Evolutionary conservation across 192 early-diverging fungal species (phyloP).

Genomic region (Linnemannia schmuckeri): DNA sequence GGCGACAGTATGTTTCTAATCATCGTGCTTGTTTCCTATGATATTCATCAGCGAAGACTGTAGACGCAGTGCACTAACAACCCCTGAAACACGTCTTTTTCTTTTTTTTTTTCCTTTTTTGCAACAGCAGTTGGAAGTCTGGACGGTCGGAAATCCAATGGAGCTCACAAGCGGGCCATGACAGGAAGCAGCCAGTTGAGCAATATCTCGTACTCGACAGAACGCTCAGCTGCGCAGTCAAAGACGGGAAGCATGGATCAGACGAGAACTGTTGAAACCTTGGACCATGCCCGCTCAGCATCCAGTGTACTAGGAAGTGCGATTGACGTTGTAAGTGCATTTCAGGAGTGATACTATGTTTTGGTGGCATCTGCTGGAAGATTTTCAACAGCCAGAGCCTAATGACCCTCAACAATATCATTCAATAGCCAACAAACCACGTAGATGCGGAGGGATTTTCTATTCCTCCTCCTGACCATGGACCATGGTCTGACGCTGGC

Average conservation of each 20-base stretch:
- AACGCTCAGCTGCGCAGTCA: slow-evolving; percentile 30
- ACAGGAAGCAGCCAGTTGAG: slow-evolving; percentile 52
- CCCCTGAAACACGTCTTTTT: not conserved
- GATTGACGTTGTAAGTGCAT: slow-evolving; percentile 32
- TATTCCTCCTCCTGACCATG: slow-evolving; percentile 64
- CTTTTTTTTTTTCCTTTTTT: not conserved
- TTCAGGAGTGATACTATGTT: not conserved
- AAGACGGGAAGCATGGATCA: slow-evolving; percentile 37
- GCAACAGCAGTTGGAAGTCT: slow-evolving; percentile 14
- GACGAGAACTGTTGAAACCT: not conserved
- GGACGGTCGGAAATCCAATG: slow-evolving; percentile 37
- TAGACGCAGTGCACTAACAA: not conserved
- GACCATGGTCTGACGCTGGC: slow-evolving; percentile 47
- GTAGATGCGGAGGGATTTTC: slow-evolving; percentile 68
- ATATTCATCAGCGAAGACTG: not conserved
- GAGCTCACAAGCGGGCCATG: slow-evolving; percentile 26
- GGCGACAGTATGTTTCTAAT: slow-evolving; percentile 34
- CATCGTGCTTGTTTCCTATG: not conserved
- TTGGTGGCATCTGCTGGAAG: not conserved
- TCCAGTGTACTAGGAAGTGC: slow-evolving; percentile 42
- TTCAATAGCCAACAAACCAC: slow-evolving; percentile 15
- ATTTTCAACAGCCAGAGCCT: not conserved
- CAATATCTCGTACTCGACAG: slow-evolving; percentile 48
- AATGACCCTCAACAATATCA: not conserved
- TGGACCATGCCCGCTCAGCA: slow-evolving; percentile 32